phyloP scores from a whole-genome alignment of 2,329 filamentous ascomycete genomes.

The Claviceps sp. region DNA sequence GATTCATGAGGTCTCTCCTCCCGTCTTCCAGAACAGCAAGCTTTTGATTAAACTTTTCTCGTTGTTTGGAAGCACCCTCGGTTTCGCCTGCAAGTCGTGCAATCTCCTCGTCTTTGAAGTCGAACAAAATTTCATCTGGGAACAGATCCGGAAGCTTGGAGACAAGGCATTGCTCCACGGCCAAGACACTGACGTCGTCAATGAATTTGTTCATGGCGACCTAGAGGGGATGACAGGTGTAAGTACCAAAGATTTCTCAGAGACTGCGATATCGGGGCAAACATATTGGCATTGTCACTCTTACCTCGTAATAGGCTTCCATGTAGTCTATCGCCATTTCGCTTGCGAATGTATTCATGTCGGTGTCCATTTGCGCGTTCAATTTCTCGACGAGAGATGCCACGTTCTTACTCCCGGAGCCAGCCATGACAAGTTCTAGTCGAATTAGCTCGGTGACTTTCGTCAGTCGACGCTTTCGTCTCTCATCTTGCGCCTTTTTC shows the following conservation, averaged over 20 bases:
- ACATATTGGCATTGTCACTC: too few relatives aligned
- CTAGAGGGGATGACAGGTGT: constrained; percentile 2
- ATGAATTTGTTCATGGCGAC: constrained; percentile 11
- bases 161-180: constrained; percentile 13
- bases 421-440: neutral
- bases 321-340: constrained; percentile 20
- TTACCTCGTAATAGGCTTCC: constrained; percentile 28
- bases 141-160: constrained; percentile 10
- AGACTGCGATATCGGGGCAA: too few relatives aligned
- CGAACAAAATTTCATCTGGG: constrained; percentile 7
- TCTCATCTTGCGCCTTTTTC: constrained; percentile 13
- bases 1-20: neutral
- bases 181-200: constrained; percentile 13
- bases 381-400: neutral
- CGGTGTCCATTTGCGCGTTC: neutral
- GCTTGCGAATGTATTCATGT: constrained; percentile 3
- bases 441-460: accelerated
- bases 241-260: neutral
- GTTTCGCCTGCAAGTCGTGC: neutral
- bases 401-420: too few relatives aligned
- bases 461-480: constrained; percentile 3
- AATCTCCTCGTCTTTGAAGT: constrained; percentile 9
- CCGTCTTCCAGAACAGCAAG: constrained; percentile 3
- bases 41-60: constrained; percentile 1
- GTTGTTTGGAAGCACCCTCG: constrained; percentile 2